Conservation (phyloP, 2,329 filamentous ascomycete genomes). For the Penicillium sp. region DNA sequence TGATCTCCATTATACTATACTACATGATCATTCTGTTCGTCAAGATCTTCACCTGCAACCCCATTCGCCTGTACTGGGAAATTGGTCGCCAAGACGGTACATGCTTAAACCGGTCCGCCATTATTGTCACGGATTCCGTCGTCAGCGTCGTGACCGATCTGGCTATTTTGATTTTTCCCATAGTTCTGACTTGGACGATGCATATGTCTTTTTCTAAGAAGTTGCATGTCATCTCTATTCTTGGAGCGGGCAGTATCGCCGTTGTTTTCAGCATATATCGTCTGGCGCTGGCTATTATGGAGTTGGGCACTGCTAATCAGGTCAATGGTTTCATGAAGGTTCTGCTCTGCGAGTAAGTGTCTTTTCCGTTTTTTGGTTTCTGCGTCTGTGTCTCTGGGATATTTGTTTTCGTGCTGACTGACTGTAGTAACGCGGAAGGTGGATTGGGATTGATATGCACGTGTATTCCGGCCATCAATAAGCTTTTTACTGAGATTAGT, state of each 20-base stretch:
- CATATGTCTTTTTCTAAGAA: slow-evolving; percentile 3
- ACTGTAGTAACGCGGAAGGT: slow-evolving; percentile 1
- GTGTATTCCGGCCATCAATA: slow-evolving; percentile 3
- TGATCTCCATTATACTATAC: neutral
- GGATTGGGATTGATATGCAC: slow-evolving; percentile 5
- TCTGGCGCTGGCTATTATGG: neutral
- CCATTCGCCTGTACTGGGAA: neutral
- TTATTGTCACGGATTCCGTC: slow-evolving; percentile 3
- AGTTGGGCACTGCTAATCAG: neutral
- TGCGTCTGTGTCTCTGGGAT: too few species aligned
- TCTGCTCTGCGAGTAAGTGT: slow-evolving; percentile 1
- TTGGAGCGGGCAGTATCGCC: slow-evolving; percentile 1
- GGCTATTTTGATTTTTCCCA: slow-evolving; percentile 1
- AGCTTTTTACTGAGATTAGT: neutral
- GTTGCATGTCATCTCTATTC: neutral
- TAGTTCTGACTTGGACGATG: neutral
- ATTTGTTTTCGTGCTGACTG: neutral
- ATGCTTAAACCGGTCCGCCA: slow-evolving; percentile 1
- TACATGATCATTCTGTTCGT: slow-evolving; percentile 6
- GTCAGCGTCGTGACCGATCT: slow-evolving; percentile 1
- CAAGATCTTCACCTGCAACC: slow-evolving; percentile 3
- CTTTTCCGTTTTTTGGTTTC: too few species aligned
- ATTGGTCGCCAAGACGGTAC: neutral
- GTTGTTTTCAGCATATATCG: slow-evolving; percentile 7
- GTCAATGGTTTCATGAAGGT: neutral